Evolutionary conservation across 1,139 yeast species (phyloP).

Genomic region (Kluyveromyces sp.): DNA sequence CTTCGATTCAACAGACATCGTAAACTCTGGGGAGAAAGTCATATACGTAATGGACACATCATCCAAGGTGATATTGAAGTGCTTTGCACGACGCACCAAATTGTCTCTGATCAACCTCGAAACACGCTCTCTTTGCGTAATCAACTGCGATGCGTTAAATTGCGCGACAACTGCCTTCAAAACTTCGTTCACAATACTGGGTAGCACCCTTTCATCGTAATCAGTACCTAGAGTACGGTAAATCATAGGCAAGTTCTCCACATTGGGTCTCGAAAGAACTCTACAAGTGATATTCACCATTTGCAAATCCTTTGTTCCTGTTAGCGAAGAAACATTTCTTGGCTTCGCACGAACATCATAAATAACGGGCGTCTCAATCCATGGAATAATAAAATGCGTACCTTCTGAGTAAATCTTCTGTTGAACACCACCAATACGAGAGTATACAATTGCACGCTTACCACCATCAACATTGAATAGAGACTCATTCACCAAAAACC

Average conservation of each 20-base stretch:
- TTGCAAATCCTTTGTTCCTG: conserved; percentile 97
- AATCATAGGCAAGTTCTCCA: conserved; percentile 68
- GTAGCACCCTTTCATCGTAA: conserved; percentile 93
- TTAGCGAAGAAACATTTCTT: conserved; percentile 90
- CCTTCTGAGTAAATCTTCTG: conserved; percentile 88
- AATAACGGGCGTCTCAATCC: conserved; percentile 89
- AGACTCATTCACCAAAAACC: conserved; percentile 60
- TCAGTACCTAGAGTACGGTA: conserved; percentile 89
- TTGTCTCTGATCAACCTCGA: conserved; percentile 87
- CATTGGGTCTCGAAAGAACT: conserved; percentile 85
- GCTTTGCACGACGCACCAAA: conserved; percentile 83
- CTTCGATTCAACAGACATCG: conserved; percentile 96
- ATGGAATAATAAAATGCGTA: conserved; percentile 88
- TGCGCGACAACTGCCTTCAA: conserved; percentile 96
- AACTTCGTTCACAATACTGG: conserved; percentile 95
- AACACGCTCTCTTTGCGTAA: conserved; percentile 96
- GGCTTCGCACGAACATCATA: conserved; percentile 98
- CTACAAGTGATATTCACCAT: conserved; percentile 99
- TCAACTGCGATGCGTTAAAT: conserved; percentile 94
- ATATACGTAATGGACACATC: conserved; percentile 93
- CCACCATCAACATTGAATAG: conserved; percentile 98
- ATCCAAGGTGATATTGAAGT: conserved; percentile 80
- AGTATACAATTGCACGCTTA: conserved; percentile 91
- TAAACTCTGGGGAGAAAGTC: conserved; percentile 97
- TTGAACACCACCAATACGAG: conserved; percentile 80